Evolutionary conservation across 1,139 yeast genomes (phyloP).

Genomic region (Hanseniaspora gamundiae): DNA sequence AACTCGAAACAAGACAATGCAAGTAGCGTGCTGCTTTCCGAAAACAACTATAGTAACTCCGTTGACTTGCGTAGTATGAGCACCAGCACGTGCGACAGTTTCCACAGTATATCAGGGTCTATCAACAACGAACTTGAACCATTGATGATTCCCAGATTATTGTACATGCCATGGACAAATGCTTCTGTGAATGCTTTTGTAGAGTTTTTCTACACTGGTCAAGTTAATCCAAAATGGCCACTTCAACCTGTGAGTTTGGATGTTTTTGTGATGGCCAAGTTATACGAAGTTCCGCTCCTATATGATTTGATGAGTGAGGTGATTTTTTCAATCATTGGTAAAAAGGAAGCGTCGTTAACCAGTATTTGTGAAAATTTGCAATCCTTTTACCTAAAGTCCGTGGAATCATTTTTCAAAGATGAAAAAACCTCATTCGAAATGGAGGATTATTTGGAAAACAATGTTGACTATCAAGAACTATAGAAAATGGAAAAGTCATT

Average conservation of each 20-base stretch:
- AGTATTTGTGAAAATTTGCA: slow-evolving; percentile 25
- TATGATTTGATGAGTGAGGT: slow-evolving; percentile 60
- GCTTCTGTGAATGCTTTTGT: slow-evolving; percentile 50
- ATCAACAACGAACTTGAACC: slow-evolving; percentile 34
- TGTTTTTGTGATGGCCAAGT: slow-evolving; percentile 46
- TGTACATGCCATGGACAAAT: slow-evolving; percentile 57
- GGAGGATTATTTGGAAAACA: slow-evolving; percentile 28
- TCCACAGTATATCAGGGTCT: slow-evolving; percentile 9
- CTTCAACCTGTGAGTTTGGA: slow-evolving; percentile 57
- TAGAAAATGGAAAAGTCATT: slow-evolving; percentile 15
- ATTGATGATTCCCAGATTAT: slow-evolving; percentile 48
- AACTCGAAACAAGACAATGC: too few species aligned
- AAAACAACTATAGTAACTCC: too few species aligned
- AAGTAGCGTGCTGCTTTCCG: too few species aligned
- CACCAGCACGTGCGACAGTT: slow-evolving; percentile 15
- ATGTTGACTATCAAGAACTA: slow-evolving; percentile 15
- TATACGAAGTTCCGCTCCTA: slow-evolving; percentile 53
- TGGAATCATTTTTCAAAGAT: slow-evolving; percentile 14
- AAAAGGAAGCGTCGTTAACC: slow-evolving; percentile 44
- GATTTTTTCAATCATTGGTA: slow-evolving; percentile 53
- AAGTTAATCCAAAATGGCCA: slow-evolving; percentile 62
- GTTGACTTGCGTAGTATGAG: neutral
- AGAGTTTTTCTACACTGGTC: slow-evolving; percentile 68
- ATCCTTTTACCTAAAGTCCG: slow-evolving; percentile 13
- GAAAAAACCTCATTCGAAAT: slow-evolving; percentile 17